A percentile compares a stretch with the other conserved stretches of the same genome.
phyloP scores from a whole-genome alignment of 208 protist genomes.

The Trypanosoma platydactyli region DNA sequence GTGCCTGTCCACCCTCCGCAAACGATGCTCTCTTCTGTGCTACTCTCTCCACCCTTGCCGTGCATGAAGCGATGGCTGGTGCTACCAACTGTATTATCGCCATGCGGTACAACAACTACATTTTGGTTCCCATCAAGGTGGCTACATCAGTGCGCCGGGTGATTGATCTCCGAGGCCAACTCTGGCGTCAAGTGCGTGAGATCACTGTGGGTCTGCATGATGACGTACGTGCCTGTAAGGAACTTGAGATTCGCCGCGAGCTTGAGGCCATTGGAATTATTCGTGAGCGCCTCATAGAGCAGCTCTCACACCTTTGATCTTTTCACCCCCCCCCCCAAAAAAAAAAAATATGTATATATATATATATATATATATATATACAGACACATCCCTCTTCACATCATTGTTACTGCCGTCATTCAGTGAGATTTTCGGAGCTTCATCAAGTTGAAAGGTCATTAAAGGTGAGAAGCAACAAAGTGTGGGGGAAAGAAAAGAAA shows the following conservation, averaged over 20 bases:
- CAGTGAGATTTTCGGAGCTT: background rate
- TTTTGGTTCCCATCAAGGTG: slow-evolving; percentile 86
- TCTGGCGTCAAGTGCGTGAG: slow-evolving; percentile 89
- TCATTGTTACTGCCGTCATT: background rate
- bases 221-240: slow-evolving; percentile 44
- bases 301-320: slow-evolving; percentile 67
- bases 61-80: slow-evolving; percentile 90
- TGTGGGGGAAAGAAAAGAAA: too few relatives aligned
- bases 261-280: slow-evolving; percentile 64
- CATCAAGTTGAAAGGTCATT: background rate
- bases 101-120: slow-evolving; percentile 92
- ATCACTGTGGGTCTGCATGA: slow-evolving; percentile 86
- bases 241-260: slow-evolving; percentile 76
- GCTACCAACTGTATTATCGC: slow-evolving; percentile 87
- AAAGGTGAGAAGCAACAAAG: background rate
- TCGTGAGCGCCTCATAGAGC: slow-evolving; percentile 60
- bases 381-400: background rate
- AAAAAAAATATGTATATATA: slow-evolving; percentile 6
- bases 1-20: slow-evolving; percentile 87
- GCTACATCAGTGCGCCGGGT: slow-evolving; percentile 87
- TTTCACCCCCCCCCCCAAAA: background rate
- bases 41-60: slow-evolving; percentile 82
- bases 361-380: slow-evolving; percentile 10
- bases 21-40: slow-evolving; percentile 91
- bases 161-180: slow-evolving; percentile 68